Evolutionary conservation across 2,329 filamentous ascomycete genomes (phyloP).

Genomic region (Aureobasidium pullulans): DNA sequence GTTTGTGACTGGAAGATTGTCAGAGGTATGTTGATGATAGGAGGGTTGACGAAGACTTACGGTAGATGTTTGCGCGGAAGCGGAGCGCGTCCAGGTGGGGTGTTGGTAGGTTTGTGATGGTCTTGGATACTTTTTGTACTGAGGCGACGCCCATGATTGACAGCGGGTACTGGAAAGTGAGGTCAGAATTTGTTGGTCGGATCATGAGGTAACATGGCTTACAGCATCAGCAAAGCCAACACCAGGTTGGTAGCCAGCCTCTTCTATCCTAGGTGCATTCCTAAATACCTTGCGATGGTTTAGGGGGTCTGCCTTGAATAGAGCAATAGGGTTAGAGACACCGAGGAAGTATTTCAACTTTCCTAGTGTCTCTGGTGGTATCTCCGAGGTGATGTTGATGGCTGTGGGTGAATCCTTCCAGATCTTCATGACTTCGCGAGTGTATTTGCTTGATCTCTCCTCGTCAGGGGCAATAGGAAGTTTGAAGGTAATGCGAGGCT

Average conservation of each 20-base stretch:
- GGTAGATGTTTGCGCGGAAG: constrained; percentile 66
- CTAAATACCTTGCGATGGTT: constrained; percentile 52
- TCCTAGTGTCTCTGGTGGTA: constrained; percentile 48
- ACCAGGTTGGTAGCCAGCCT: constrained; percentile 56
- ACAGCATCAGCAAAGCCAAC: constrained; percentile 65
- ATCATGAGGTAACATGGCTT: constrained; percentile 24
- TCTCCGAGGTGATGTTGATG: constrained; percentile 38
- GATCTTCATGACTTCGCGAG: constrained; percentile 54
- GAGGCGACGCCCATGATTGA: constrained; percentile 61
- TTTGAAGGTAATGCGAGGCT: constrained; percentile 50
- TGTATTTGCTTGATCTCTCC: constrained; percentile 53
- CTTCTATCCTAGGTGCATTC: constrained; percentile 51
- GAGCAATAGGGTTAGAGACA: constrained; percentile 54
- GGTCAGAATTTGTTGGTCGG: constrained; percentile 28
- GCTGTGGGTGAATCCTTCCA: constrained; percentile 52
- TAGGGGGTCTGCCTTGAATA: constrained; percentile 58
- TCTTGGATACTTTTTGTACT: constrained; percentile 51
- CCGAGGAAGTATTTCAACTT: constrained; percentile 61
- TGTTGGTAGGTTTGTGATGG: constrained; percentile 6
- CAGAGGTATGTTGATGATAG: background rate
- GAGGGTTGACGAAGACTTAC: constrained; percentile 31
- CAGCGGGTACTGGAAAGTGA: constrained; percentile 49
- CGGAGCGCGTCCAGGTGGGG: constrained; percentile 51
- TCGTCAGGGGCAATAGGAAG: constrained; percentile 58
- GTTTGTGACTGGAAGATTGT: constrained; percentile 46